Conservation (phyloP, 768 basidiomycete species). For the Macrolepiota dolichaula region DNA sequence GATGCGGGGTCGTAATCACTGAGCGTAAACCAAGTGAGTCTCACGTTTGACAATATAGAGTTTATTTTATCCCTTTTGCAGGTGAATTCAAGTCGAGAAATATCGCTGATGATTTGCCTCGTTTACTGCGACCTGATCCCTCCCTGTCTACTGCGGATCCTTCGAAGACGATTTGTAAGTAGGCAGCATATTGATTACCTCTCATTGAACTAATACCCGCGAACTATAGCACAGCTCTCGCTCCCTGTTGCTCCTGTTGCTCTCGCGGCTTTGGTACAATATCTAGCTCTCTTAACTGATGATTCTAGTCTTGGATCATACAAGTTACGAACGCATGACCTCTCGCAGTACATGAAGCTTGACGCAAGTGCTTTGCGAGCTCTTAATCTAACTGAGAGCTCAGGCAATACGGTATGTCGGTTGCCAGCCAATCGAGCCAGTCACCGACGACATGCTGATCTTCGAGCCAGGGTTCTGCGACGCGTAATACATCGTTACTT, state of each 20-base stretch:
- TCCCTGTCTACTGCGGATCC: conserved; percentile 45
- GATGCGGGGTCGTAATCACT: conserved; percentile 88
- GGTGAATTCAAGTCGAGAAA: conserved; percentile 84
- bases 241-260: conserved; percentile 78
- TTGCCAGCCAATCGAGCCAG: background rate
- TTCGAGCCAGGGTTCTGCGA: conserved; percentile 45
- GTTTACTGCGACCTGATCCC: conserved; percentile 53
- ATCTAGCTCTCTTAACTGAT: conserved; percentile 78
- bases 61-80: conserved; percentile 24
- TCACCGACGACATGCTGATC: conserved; percentile 4
- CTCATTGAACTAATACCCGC: conserved; percentile 1
- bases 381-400: conserved; percentile 76
- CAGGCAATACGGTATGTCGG: conserved; percentile 47
- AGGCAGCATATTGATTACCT: background rate
- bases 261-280: conserved; percentile 75
- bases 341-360: conserved; percentile 92
- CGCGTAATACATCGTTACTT: conserved; percentile 83
- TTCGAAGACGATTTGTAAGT: conserved; percentile 52
- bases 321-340: conserved; percentile 81
- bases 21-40: conserved; percentile 81
- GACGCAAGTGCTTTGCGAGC: conserved; percentile 94
- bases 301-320: conserved; percentile 77
- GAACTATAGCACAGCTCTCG: conserved; percentile 63
- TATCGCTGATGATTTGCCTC: conserved; percentile 74
- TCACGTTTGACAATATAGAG: background rate